Evolutionary conservation across 805 yeast genomes (phyloP).

Genomic region (Cyberlindnera subsufficiens): DNA sequence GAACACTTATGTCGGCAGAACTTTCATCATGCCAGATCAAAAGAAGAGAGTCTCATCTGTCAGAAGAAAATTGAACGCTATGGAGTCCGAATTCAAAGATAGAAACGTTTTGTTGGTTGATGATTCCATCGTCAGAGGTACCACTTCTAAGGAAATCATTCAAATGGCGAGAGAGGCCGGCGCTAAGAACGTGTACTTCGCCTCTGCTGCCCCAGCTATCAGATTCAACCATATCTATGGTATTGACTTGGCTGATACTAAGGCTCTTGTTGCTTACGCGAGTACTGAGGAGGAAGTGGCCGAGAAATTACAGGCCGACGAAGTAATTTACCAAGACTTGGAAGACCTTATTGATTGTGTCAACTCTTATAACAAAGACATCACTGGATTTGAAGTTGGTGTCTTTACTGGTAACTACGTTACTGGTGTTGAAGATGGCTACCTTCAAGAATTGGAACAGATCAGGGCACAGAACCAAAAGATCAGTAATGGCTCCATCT

Average conservation of each 20-base stretch:
- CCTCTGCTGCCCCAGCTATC: conserved; percentile 98
- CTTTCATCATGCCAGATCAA: conserved; percentile 98
- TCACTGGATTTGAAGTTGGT: conserved; percentile 83
- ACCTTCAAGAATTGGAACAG: conserved; percentile 74
- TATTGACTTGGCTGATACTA: conserved; percentile 93
- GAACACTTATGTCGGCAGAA: conserved; percentile 94
- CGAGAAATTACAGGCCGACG: conserved; percentile 79
- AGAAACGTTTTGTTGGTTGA: conserved; percentile 87
- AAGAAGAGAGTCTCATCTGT: conserved; percentile 90
- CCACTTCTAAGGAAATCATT: conserved; percentile 93
- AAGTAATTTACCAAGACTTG: conserved; percentile 81
- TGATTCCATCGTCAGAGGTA: conserved; percentile 96
- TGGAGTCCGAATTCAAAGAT: conserved; percentile 86
- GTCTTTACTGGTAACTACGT: conserved; percentile 93
- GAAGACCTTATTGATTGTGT: conserved; percentile 83
- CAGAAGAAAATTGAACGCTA: conserved; percentile 90
- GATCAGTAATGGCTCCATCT: conserved; percentile 38
- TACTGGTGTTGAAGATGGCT: conserved; percentile 87
- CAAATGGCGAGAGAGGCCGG: conserved; percentile 99
- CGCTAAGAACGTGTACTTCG: conserved; percentile 90
- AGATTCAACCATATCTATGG: conserved; percentile 95
- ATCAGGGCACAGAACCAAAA: conserved; percentile 75
- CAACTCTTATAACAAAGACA: conserved; percentile 33
- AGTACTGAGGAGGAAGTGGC: conserved; percentile 73
- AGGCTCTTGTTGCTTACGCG: conserved; percentile 85